phyloP scores from a whole-genome alignment of 2,329 filamentous ascomycete genomes.

The Beauveria pseudobassiana region DNA sequence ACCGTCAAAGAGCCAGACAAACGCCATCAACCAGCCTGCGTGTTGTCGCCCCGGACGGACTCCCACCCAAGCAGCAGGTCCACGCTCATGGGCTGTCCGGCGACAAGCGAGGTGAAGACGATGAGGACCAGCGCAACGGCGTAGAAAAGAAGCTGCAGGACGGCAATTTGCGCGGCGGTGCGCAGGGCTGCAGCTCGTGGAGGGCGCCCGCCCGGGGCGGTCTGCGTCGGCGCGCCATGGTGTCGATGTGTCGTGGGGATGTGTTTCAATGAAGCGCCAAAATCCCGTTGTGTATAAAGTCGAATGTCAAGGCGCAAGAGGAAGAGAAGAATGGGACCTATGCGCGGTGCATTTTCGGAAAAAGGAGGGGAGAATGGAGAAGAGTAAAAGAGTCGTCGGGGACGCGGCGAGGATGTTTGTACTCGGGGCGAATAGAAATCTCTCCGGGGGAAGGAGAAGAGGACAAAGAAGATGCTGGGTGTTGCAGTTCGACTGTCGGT shows the following conservation, averaged over 20 bases:
- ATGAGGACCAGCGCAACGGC: conserved; percentile 42
- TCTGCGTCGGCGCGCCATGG: conserved; percentile 49
- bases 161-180: conserved; percentile 51
- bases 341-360: not conserved
- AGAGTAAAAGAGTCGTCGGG: not conserved
- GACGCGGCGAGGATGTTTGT: not conserved
- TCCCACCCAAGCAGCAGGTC: conserved; percentile 53
- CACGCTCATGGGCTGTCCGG: conserved; percentile 45
- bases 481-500: not conserved
- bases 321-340: not conserved
- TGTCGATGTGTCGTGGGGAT: not conserved
- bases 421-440: not conserved
- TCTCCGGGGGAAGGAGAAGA: no score
- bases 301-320: not conserved
- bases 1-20: conserved; percentile 50
- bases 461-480: not conserved
- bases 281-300: not conserved
- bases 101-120: conserved; percentile 51
- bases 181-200: conserved; percentile 53
- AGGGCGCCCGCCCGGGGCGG: conserved; percentile 54
- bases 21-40: conserved; percentile 51
- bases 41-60: conserved; percentile 52
- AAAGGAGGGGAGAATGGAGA: not conserved
- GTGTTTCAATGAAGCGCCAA: not conserved
- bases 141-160: conserved; percentile 51